These are phyloP conservation scores for Lecanicillium sp. DNA, from an alignment of 2,329 filamentous ascomycete genomes.

Conservation along the genomic window DNA sequence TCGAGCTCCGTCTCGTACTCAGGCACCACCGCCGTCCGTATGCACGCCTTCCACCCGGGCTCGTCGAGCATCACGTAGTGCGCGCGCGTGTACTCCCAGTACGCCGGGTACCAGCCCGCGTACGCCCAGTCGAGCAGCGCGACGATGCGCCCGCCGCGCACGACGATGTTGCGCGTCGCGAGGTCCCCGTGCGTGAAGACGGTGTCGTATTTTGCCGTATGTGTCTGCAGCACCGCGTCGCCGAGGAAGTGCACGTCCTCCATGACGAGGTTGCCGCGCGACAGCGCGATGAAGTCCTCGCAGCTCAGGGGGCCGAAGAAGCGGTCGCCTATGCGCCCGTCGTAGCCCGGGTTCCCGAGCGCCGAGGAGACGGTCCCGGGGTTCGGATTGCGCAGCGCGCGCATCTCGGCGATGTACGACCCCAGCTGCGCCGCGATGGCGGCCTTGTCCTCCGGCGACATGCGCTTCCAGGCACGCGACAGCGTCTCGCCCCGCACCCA, in stretches of 20 bases:
- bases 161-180: no score
- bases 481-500: conserved; percentile 20
- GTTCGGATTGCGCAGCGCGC: conserved; percentile 20
- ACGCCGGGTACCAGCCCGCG: no score
- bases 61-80: no score
- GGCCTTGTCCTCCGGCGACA: conserved; percentile 19
- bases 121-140: no score
- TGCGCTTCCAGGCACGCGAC: conserved; percentile 17
- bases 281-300: conserved; percentile 22
- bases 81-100: no score
- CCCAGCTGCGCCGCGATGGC: conserved; percentile 21
- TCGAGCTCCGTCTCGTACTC: neutral
- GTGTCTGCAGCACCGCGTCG: no score
- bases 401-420: conserved; percentile 19
- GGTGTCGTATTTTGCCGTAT: no score
- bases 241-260: no score
- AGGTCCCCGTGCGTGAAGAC: no score
- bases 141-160: no score
- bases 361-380: conserved; percentile 21
- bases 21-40: no score
- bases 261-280: conserved; percentile 19
- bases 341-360: conserved; percentile 21
- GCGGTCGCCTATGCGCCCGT: conserved; percentile 21
- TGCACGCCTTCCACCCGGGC: no score
- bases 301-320: conserved; percentile 23